Percentiles rank a stretch among this genome's conserved stretches.
phyloP scores from a whole-genome alignment of 2,329 filamentous ascomycete genomes.

The Fonsecaea erecta region DNA sequence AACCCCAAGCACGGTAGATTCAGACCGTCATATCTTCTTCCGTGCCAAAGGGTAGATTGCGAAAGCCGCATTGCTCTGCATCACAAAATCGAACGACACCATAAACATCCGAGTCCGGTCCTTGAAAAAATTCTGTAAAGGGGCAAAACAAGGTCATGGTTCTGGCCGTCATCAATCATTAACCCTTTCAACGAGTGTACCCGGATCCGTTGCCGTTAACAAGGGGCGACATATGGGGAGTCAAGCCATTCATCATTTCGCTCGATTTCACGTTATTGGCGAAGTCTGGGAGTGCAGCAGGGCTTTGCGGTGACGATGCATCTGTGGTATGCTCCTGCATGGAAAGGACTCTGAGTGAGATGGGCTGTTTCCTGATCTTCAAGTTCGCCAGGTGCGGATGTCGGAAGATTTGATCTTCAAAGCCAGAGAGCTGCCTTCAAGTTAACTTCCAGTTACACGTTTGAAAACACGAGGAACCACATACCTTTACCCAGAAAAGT shows the following conservation, averaged over 20 bases:
- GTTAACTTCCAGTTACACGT: conserved; percentile 28
- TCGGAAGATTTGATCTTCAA: conserved; percentile 55
- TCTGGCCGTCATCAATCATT: neutral
- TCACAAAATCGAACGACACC: neutral
- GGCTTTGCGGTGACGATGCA: conserved; percentile 15
- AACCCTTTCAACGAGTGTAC: conserved; percentile 21
- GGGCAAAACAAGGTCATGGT: neutral
- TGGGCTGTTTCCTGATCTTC: conserved; percentile 27
- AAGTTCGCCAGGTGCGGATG: conserved; percentile 49
- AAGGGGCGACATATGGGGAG: conserved; percentile 19
- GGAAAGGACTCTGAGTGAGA: conserved; percentile 28
- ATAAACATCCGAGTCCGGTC: neutral
- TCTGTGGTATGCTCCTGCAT: neutral
- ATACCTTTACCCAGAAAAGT: conserved; percentile 57
- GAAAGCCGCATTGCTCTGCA: neutral
- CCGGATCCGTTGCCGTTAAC: conserved; percentile 27
- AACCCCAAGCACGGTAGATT: neutral
- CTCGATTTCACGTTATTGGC: conserved; percentile 23
- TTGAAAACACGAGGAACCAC: conserved; percentile 19
- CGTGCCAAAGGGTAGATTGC: neutral
- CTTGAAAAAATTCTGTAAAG: neutral
- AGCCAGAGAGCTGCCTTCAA: conserved; percentile 51
- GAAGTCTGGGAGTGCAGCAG: conserved; percentile 6
- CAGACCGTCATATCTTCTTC: neutral
- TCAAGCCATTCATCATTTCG: conserved; percentile 28